Conservation (phyloP, 306 rosid genomes). For the Sindora glabra region DNA sequence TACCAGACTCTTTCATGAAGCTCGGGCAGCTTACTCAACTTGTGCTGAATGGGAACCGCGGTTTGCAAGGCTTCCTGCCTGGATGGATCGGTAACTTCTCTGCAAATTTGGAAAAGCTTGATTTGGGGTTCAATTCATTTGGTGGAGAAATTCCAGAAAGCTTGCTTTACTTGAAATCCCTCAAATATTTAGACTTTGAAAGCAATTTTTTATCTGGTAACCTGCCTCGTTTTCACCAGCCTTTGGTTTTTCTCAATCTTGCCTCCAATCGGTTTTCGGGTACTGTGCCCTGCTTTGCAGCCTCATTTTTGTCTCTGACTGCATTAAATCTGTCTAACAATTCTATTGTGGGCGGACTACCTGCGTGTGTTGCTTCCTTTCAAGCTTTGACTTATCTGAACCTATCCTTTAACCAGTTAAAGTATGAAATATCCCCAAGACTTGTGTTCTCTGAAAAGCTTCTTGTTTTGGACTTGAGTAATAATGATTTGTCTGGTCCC, state of each 20-base stretch:
- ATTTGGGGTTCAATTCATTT: slow-evolving; percentile 55
- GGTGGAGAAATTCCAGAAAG: slow-evolving; percentile 66
- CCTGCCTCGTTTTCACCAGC: slow-evolving; percentile 60
- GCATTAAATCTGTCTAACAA: slow-evolving; percentile 74
- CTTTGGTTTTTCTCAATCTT: slow-evolving; percentile 67
- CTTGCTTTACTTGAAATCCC: slow-evolving; percentile 48
- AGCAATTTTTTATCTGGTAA: slow-evolving; percentile 52
- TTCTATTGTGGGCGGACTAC: slow-evolving; percentile 76
- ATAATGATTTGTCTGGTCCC: slow-evolving; percentile 77
- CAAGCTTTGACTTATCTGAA: slow-evolving; percentile 64
- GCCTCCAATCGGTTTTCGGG: slow-evolving; percentile 83
- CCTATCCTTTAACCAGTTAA: slow-evolving; percentile 71
- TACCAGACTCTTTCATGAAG: slow-evolving; percentile 62
- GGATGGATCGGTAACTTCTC: slow-evolving; percentile 88
- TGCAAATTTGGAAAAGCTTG: slow-evolving; percentile 48
- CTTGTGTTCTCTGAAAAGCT: slow-evolving; percentile 82
- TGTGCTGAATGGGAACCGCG: slow-evolving; percentile 58
- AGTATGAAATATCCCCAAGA: slow-evolving; percentile 66
- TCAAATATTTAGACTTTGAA: slow-evolving; percentile 68
- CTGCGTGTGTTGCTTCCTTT: slow-evolving; percentile 80
- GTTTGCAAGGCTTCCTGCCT: slow-evolving; percentile 67
- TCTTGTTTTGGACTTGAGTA: slow-evolving; percentile 86
- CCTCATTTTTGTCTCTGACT: slow-evolving; percentile 53
- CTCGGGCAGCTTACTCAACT: slow-evolving; percentile 56
- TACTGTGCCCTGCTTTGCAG: slow-evolving; percentile 86